phyloP scores from a whole-genome alignment of 1,284 basidiomycete species.

The Trichosporon inkin region DNA sequence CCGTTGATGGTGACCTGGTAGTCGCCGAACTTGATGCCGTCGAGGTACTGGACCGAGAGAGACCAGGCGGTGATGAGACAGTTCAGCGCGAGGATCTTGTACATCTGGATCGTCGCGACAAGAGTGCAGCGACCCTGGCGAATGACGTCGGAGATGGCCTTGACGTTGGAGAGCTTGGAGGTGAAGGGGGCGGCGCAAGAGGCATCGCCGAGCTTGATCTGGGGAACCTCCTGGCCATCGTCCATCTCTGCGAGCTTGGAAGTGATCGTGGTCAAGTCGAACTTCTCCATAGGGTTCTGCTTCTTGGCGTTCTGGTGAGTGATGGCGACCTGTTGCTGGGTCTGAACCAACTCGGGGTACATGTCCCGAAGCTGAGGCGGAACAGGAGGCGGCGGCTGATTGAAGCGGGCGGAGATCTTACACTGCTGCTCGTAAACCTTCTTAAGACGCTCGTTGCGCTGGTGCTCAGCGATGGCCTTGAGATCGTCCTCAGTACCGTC shows the following conservation, averaged over 20 bases:
- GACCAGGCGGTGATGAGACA: slow-evolving; percentile 95
- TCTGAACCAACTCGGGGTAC: slow-evolving; percentile 83
- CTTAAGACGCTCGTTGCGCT: slow-evolving; percentile 80
- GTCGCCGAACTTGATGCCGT: slow-evolving; percentile 96
- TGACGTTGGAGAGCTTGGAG: slow-evolving; percentile 87
- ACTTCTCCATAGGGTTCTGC: slow-evolving; percentile 88
- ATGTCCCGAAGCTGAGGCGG: slow-evolving; percentile 75
- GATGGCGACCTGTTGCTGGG: slow-evolving; percentile 70
- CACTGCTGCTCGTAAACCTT: slow-evolving; percentile 93
- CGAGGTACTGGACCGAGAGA: slow-evolving; percentile 89
- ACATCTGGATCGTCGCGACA: slow-evolving; percentile 96
- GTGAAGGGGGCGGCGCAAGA: slow-evolving; percentile 96
- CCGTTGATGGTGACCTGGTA: slow-evolving; percentile 90
- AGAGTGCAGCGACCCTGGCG: slow-evolving; percentile 93
- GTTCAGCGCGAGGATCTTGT: slow-evolving; percentile 94
- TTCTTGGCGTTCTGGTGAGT: slow-evolving; percentile 63
- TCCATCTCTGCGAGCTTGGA: slow-evolving; percentile 88
- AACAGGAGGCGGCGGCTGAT: slow-evolving; percentile 84
- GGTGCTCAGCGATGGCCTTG: slow-evolving; percentile 86
- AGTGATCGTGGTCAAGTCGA: slow-evolving; percentile 80
- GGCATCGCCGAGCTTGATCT: slow-evolving; percentile 94
- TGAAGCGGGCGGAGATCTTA: slow-evolving; percentile 79
- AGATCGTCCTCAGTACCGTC: slow-evolving; percentile 88
- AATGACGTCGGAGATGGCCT: slow-evolving; percentile 90
- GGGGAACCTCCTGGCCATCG: slow-evolving; percentile 78